Evolutionary conservation across 2,329 filamentous ascomycete genomes (phyloP), one percentile per base, ranked within the genome.

Genomic region (Cladosporium colombiae): DNA sequence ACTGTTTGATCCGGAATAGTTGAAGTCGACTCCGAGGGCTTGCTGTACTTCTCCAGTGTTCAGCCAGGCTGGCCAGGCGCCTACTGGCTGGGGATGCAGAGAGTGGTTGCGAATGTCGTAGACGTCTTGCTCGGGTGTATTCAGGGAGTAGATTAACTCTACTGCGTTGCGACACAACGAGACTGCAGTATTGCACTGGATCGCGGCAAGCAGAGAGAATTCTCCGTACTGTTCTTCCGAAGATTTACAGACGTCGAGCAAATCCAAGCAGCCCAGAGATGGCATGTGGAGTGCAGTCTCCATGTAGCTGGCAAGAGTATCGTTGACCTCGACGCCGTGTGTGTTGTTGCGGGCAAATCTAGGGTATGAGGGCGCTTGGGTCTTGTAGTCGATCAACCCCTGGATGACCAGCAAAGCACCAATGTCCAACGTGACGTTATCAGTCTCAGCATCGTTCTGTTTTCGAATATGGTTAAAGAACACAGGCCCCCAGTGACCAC

Each of bases 331-430:
- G 65, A 90, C 82, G 11, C 83, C 86, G 73, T 91, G 93, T 0
- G 88, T 87, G 73, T 91, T 91, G 72, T 86, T 85, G 65, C 81
- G 81, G 11, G 85, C 84, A 74, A 88, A 88, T 6, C 76, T 73
- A 1, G 86, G 82, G 69, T 85, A 87, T 70, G 78, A 85, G 2
- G 85, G 83, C 2, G 80, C 80, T 76, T 92, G 88, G 0, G 87
- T 81, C 37, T 87, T 74, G 70, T 85, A 81, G 72, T 93, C 91
- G 44, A 92, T 80, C 69, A 88, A 86, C 14, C 89, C 90, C 74
- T 92, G 91, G 65, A 91, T 80, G 66, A 92, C 89, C 29, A 89
- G 89, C 0, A 92, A 77, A 0, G 89, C 85, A 13, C 79, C 80
- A 8, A 92, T 80, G 35, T 86, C 83, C 14, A 89, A 35, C 16